phyloP scores from a whole-genome alignment of 2,329 filamentous ascomycete species.

The Epichloe sp. region DNA sequence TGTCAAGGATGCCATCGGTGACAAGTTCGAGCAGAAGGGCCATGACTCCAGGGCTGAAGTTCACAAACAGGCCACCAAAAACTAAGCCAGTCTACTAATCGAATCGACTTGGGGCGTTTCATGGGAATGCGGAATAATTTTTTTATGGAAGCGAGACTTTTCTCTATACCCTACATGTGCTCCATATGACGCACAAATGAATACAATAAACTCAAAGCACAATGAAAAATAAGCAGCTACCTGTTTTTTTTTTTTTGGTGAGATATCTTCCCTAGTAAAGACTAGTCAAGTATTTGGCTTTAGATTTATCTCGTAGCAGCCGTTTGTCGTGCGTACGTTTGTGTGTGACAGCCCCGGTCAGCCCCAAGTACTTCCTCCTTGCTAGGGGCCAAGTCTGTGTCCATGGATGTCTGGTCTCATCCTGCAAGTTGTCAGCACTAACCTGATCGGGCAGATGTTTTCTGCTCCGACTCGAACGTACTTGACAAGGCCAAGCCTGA shows the following conservation, averaged over 20 bases:
- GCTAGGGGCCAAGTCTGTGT: too few species aligned
- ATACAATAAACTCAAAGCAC: not conserved
- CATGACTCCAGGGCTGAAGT: conserved; percentile 30
- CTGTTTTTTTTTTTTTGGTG: too few species aligned
- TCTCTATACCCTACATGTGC: not conserved
- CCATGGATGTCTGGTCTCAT: too few species aligned
- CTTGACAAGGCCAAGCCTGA: too few species aligned
- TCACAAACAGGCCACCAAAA: conserved; percentile 25
- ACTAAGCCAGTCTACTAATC: conserved; percentile 9
- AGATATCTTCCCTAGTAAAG: too few species aligned
- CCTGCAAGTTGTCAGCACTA: not conserved
- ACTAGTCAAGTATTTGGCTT: too few species aligned
- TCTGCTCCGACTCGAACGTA: not conserved
- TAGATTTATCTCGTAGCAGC: too few species aligned
- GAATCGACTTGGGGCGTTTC: not conserved
- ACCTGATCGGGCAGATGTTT: too few species aligned
- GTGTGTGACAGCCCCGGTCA: too few species aligned
- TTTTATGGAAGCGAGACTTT: not conserved
- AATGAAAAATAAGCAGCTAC: too few species aligned
- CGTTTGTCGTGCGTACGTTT: too few species aligned
- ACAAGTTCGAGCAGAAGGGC: conserved; percentile 31
- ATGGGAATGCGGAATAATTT: not conserved
- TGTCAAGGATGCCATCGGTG: conserved; percentile 34
- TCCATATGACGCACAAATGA: not conserved
- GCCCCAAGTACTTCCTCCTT: too few species aligned